phyloP scores from a whole-genome alignment of 306 rosid species.

The Cicer judaicum region DNA sequence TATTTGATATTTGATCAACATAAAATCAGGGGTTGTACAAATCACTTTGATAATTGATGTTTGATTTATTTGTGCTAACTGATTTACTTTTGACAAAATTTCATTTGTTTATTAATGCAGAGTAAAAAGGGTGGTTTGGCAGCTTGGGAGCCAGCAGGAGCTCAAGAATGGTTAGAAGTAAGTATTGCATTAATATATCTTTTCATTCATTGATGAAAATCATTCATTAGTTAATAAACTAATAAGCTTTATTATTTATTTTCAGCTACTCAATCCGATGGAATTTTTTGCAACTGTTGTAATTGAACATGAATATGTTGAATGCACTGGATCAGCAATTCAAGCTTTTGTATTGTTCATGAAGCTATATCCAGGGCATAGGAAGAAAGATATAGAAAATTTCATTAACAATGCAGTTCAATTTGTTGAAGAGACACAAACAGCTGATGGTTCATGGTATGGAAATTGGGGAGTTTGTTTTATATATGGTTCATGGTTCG shows the following conservation, averaged over 20 bases:
- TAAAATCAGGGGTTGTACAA: background rate
- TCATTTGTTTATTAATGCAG: background rate
- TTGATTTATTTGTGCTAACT: background rate
- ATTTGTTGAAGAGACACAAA: too few species aligned
- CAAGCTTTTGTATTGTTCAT: too few species aligned
- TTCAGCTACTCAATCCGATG: slow-evolving; percentile 53
- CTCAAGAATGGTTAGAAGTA: background rate
- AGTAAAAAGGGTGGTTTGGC: background rate
- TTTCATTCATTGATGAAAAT: too few species aligned
- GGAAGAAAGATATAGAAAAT: too few species aligned
- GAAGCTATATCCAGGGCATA: too few species aligned
- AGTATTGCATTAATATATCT: background rate
- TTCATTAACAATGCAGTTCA: too few species aligned
- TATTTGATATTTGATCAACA: too few species aligned
- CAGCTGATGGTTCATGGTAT: too few species aligned
- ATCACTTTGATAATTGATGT: background rate
- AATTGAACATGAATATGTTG: slow-evolving; percentile 35
- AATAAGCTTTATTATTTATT: background rate
- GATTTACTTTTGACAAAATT: background rate
- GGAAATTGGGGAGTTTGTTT: too few species aligned
- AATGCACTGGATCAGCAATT: too few species aligned
- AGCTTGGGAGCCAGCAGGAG: slow-evolving; percentile 14
- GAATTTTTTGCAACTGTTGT: slow-evolving; percentile 48
- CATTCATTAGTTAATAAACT: background rate
- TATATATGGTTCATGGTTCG: too few species aligned